Base-by-base conservation (phyloP, 2,329 filamentous ascomycete species). In the Trichophyton mentagrophytes region DNA sequence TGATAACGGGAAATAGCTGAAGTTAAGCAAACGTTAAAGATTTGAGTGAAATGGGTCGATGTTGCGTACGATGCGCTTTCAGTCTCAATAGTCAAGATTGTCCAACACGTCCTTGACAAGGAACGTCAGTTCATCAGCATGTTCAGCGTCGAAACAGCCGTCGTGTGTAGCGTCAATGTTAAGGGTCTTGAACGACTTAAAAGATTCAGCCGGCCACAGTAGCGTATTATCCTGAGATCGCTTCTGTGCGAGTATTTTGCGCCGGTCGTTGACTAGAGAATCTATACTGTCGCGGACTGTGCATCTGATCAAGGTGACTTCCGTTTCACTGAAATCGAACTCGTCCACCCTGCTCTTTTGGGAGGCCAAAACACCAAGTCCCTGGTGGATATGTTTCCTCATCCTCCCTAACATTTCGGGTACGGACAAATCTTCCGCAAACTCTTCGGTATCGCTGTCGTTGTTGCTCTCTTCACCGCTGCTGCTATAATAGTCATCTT, bases 401-500 rank as follows among this genome's bases (percentile, higher is more conserved):
- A 61, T 61, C 33, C 56, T 61, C 5, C 42, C 22, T 25, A 61
- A 38, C 40, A 61, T 38, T 38, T 61, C 51, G 15, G 55, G 56
- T 4, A 61, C 44, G 42, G 60, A 61, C 13, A 49, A 27, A 22
- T 61, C 60, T 44, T 61, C 60, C 11, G 8, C 27, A 6, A 49
- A 51, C 8, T 38, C 53, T 61, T 61, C 60, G 20, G 15, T 36
- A 25, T 61, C 60, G 13, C 46, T 58, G 27, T 47, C 46, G 3
- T 58, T 57, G 36, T 57, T 58, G 53, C 60, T 61, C 42, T 61
- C 60, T 17, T 57, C 56, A 17, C 60, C 55, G 17, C 57, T 59
- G 57, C 57, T 59, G 57, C 57, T 59, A 40, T 59, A 59, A 30
- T 61, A 49, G 22, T 57, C 38, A 51, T 61, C 55, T n/a, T 61